A percentile compares a stretch with the other conserved stretches of the same genome.
These are phyloP conservation scores for Limtongia smithiae DNA, from an alignment of 805 yeast species.

Conservation along the genomic window DNA sequence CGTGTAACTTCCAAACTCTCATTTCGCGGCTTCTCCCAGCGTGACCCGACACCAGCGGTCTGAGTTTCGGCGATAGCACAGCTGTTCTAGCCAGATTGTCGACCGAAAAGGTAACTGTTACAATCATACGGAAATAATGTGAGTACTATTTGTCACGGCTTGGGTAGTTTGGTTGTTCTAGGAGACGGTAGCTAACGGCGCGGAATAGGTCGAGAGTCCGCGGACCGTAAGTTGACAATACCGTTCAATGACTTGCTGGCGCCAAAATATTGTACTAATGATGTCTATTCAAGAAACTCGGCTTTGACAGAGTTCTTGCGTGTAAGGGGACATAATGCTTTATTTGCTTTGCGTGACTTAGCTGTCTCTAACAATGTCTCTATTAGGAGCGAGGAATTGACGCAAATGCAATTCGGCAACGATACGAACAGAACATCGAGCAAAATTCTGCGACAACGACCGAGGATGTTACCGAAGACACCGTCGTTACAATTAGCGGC, in stretches of 20 bases:
- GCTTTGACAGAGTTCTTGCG: conserved; percentile 30
- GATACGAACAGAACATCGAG: conserved; percentile 17
- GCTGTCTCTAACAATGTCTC: neutral
- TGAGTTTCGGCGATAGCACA: no score
- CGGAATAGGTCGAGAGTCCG: neutral
- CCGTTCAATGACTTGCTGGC: no score
- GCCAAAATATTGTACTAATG: neutral
- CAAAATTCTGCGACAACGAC: neutral
- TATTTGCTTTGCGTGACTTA: neutral
- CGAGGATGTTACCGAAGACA: conserved; percentile 11
- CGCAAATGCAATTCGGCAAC: conserved; percentile 22
- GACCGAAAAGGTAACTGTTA: no score
- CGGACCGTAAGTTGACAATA: neutral
- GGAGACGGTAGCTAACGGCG: no score
- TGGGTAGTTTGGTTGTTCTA: no score
- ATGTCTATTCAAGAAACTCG: conserved; percentile 18
- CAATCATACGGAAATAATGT: no score
- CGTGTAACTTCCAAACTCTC: no score
- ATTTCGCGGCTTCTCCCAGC: no score
- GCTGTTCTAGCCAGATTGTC: no score
- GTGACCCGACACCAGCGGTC: no score
- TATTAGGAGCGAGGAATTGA: conserved; percentile 28
- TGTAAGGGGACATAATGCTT: conserved; percentile 15
- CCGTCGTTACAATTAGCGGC: conserved; percentile 12
- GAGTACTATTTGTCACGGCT: no score